phyloP scores from a whole-genome alignment of 106 monocot species.

The Platanthera guangdongensis region DNA sequence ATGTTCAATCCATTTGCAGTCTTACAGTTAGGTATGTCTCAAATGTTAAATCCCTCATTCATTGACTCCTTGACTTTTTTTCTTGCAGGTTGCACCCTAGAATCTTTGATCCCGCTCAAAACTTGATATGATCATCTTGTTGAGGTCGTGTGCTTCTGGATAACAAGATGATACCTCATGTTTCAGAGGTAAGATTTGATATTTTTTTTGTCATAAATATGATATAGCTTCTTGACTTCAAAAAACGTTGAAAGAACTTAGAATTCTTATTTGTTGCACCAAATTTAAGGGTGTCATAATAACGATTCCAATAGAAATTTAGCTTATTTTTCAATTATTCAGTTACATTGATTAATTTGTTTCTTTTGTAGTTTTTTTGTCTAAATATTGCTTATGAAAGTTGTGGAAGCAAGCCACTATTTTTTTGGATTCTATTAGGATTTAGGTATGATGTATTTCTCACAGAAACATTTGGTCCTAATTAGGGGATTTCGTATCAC shows the following conservation, averaged over 20 bases:
- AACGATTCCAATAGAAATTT: neutral
- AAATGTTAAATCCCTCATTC: too few relatives aligned
- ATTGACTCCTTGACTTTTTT: too few relatives aligned
- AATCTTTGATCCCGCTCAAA: too few relatives aligned
- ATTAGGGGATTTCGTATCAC: too few relatives aligned
- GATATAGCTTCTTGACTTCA: neutral
- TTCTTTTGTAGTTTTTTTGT: neutral
- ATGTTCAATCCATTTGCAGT: too few relatives aligned
- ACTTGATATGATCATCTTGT: too few relatives aligned
- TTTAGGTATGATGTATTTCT: neutral
- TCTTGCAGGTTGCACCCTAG: too few relatives aligned
- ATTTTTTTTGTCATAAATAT: neutral
- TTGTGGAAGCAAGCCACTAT: neutral
- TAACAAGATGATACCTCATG: neutral
- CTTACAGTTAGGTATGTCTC: too few relatives aligned
- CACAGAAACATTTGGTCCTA: neutral
- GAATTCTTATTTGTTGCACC: neutral
- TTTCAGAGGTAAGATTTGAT: neutral
- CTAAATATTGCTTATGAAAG: neutral
- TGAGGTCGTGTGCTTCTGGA: neutral
- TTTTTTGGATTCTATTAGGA: neutral
- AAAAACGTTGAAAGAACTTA: neutral
- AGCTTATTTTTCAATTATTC: neutral
- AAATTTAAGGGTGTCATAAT: neutral
- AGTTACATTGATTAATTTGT: neutral